Conservation (phyloP, 495 filamentous ascomycete species). For the Aspergillus ellipticus region DNA sequence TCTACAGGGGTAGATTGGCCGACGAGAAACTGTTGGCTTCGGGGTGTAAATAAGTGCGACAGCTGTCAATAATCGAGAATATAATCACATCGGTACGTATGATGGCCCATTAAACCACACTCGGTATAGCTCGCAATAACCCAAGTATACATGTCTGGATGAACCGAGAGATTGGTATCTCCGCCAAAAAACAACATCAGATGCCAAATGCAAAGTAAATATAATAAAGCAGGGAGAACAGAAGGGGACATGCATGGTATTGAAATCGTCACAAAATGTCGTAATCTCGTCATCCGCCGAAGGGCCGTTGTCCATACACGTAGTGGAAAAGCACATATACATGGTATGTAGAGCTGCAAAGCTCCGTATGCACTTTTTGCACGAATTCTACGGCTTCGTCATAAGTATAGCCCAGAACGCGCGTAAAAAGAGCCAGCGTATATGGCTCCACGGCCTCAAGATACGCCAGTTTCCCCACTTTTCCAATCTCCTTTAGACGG, state of each 20-base stretch:
- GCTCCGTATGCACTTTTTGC: constrained; percentile 32
- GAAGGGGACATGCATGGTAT: too few species aligned
- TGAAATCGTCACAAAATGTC: not conserved
- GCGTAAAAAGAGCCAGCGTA: constrained; percentile 52
- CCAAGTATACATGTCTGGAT: not conserved
- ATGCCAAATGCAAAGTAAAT: not conserved
- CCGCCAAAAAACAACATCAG: not conserved
- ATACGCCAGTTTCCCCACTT: constrained; percentile 30
- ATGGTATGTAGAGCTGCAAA: constrained; percentile 29
- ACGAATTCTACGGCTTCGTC: constrained; percentile 35
- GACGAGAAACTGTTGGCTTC: not conserved
- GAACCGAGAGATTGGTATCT: not conserved
- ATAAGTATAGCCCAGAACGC: constrained; percentile 44
- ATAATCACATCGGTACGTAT: not conserved
- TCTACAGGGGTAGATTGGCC: constrained; percentile 36
- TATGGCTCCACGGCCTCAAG: constrained; percentile 50
- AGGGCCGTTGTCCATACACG: constrained; percentile 38
- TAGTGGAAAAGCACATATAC: constrained; percentile 37
- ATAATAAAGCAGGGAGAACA: not conserved
- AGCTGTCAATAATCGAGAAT: not conserved
- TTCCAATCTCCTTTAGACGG: constrained; percentile 48
- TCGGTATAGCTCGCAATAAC: not conserved
- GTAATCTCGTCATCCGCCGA: constrained; percentile 20
- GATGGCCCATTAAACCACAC: not conserved
- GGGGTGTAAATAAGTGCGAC: not conserved